Evolutionary conservation across 106 monocot genomes (phyloP), one percentile per base, ranked within the genome.

Genomic region (Acanthochlamys bracteata): DNA sequence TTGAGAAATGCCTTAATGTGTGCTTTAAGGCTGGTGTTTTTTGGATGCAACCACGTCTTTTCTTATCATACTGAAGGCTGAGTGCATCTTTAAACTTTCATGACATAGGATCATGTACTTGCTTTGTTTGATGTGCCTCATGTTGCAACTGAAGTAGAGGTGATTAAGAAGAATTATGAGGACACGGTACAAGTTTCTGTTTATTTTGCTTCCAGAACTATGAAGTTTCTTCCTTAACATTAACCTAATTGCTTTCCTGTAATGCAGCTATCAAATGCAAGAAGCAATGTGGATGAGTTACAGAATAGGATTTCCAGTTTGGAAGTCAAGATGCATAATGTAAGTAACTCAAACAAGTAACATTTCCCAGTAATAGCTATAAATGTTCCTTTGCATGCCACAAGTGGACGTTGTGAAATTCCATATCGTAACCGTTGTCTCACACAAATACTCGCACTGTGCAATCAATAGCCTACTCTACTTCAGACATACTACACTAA

Each of bases 241-340:
- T 46, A 60, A 10, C 25, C 21, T 55, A 15, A 39, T 66, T n/a
- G 25, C 9, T 13, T 33, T 17, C 42, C 41, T 25, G 33, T 21
- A 57, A 10, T 51, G 43, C 79, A 89, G 85, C 39, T 75, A 49
- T 66, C 66, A 14, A 67, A 66, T 19, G 55, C 74, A 8, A 80
- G 64, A 52, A 27, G 16, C 42, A 60, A 63, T 57, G 43, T 55
- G 16, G 74, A 82, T 45, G 79, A 76, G 46, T 25, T 85, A 52
- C 25, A 64, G 12, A 65, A 57, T 58, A 82, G 65, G 71, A 71
- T 82, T 20, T 78, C 71, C 51, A 49, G 22, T 49, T 69, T 79
- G 65, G 81, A 89, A 72, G 63, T 62, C 7, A 76, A 79, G n/a
- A 75, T 85, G 66, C 75, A 67, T 7, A 42, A 76, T 63, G 89